phyloP scores from a whole-genome alignment of 768 basidiomycete genomes.

The Tulasnella sp. region DNA sequence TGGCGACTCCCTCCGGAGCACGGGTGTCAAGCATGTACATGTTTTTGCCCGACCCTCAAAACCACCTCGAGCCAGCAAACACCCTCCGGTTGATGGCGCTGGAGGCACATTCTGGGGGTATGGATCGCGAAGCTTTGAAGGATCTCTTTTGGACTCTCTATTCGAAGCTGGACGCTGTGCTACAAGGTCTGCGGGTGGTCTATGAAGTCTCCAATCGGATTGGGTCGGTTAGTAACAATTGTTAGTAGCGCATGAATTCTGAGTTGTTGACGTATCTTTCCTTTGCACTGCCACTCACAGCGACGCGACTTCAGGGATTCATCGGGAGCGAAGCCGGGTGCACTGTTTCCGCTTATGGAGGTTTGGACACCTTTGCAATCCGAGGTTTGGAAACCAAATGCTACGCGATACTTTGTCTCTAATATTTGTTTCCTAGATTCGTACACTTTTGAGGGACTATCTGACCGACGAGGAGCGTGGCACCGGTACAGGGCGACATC shows the following conservation, averaged over 20 bases:
- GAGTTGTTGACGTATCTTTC: background rate
- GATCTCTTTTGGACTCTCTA: slow-evolving; percentile 98
- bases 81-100: slow-evolving; percentile 55
- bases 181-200: slow-evolving; percentile 78
- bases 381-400: slow-evolving; percentile 46
- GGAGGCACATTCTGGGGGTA: slow-evolving; percentile 56
- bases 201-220: slow-evolving; percentile 87
- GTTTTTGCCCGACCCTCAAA: slow-evolving; percentile 15
- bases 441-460: slow-evolving; percentile 74
- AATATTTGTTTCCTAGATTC: slow-evolving; percentile 41
- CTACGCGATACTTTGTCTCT: slow-evolving; percentile 7
- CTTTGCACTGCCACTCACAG: too few relatives aligned
- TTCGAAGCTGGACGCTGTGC: slow-evolving; percentile 87
- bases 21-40: slow-evolving; percentile 42
- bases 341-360: slow-evolving; percentile 72
- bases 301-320: slow-evolving; percentile 85
- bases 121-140: slow-evolving; percentile 71
- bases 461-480: slow-evolving; percentile 85
- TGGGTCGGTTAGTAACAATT: slow-evolving; percentile 47
- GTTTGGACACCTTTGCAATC: slow-evolving; percentile 80
- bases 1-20: slow-evolving; percentile 25
- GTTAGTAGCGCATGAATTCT: too few relatives aligned
- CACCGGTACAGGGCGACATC: slow-evolving; percentile 64
- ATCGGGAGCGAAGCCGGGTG: slow-evolving; percentile 60
- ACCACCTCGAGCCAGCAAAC: slow-evolving; percentile 28